Evolutionary conservation across 495 filamentous ascomycete genomes (phyloP).

Genomic region (Aspergillus cavernicola): DNA sequence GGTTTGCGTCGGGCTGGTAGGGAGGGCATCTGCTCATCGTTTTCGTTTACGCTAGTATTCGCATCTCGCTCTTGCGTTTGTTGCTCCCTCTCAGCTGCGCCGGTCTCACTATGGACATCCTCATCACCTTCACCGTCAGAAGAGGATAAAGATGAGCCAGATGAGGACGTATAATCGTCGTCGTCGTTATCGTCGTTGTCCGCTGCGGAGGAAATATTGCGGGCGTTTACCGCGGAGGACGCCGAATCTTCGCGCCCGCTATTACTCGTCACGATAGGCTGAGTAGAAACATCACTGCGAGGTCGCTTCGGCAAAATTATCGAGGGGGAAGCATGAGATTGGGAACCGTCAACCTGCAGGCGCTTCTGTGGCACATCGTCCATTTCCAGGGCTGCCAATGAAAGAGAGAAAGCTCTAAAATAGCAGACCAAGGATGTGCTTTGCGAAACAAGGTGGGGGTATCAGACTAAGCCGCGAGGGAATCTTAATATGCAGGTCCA

Average conservation of each 20-base stretch:
- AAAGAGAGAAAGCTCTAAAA: background rate
- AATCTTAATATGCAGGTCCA: constrained; percentile 3
- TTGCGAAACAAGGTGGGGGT: constrained; percentile 8
- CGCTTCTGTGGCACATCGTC: constrained; percentile 15
- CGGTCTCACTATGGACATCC: constrained; percentile 17
- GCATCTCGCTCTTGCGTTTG: background rate
- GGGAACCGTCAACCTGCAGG: constrained; percentile 13
- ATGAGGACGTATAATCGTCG: constrained; percentile 40
- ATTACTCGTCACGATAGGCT: background rate
- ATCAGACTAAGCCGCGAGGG: too few relatives aligned
- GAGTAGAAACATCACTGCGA: background rate
- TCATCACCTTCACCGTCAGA: constrained; percentile 28
- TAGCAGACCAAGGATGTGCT: constrained; percentile 5
- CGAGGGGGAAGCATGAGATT: constrained; percentile 4
- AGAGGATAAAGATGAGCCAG: constrained; percentile 22
- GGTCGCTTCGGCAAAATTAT: constrained; percentile 4
- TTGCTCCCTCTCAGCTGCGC: background rate
- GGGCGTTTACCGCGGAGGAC: background rate
- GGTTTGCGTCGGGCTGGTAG: constrained; percentile 36
- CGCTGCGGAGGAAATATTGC: background rate
- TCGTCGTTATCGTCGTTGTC: constrained; percentile 18
- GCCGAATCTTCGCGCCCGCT: constrained; percentile 10
- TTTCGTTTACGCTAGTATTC: background rate
- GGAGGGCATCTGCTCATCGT: background rate
- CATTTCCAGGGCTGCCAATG: constrained; percentile 17